These are phyloP conservation scores for Solanum microdontum DNA, from an alignment of 257 asterid genomes.

Conservation along the genomic window DNA sequence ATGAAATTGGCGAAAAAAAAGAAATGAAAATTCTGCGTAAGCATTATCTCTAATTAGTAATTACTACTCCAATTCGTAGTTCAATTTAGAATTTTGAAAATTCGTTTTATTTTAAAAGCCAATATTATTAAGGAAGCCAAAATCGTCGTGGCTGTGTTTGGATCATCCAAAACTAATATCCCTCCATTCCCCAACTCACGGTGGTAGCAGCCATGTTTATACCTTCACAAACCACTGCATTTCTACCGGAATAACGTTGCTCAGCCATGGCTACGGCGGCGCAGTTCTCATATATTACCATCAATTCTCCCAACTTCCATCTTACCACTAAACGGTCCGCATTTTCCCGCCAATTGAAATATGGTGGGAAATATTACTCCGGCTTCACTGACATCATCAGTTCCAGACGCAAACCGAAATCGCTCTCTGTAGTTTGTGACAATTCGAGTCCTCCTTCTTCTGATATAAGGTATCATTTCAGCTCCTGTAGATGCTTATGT, in stretches of 20 bases:
- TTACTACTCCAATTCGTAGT: too few species aligned
- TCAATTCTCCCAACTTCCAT: neutral
- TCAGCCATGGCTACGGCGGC: conserved; percentile 7
- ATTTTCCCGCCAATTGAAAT: conserved; percentile 6
- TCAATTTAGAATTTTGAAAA: neutral
- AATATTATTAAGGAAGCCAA: neutral
- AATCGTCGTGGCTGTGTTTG: conserved; percentile 13
- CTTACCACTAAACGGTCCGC: neutral
- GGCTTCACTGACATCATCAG: neutral
- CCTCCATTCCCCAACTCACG: neutral
- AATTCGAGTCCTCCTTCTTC: neutral
- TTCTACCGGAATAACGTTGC: neutral
- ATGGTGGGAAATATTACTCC: neutral
- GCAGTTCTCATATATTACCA: conserved; percentile 1
- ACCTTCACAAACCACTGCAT: neutral
- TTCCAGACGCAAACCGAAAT: neutral
- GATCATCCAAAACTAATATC: conserved; percentile 7
- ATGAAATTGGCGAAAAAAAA: neutral
- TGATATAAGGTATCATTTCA: neutral
- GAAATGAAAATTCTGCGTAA: neutral
- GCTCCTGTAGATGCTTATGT: neutral
- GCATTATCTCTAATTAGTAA: too few species aligned
- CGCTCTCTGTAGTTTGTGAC: neutral
- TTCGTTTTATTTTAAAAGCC: neutral
- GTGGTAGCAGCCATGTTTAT: neutral